These are phyloP conservation scores for Fraxinus sp. DNA, from an alignment of 305 asterid genomes.

Conservation along the genomic window DNA sequence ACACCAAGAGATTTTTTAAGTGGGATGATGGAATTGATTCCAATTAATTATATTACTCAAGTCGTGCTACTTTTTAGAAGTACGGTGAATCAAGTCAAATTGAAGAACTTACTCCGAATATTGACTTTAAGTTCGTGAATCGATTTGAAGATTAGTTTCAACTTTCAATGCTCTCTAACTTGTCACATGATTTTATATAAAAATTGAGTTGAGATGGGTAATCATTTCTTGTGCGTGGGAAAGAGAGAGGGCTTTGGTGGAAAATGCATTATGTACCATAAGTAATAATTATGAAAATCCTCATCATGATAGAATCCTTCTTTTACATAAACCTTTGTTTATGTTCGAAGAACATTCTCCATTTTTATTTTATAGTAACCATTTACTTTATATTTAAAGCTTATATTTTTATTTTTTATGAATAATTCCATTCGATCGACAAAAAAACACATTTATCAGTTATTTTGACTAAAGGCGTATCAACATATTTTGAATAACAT, in stretches of 20 bases:
- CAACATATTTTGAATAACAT: neutral
- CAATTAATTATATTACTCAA: too few relatives aligned
- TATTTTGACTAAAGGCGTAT: neutral
- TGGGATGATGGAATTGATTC: neutral
- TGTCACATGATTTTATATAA: neutral
- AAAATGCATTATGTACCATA: neutral
- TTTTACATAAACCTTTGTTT: slow-evolving; percentile 45
- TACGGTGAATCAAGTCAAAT: neutral
- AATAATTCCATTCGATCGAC: neutral
- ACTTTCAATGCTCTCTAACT: neutral
- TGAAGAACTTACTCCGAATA: neutral
- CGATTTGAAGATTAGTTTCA: neutral
- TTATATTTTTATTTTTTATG: neutral
- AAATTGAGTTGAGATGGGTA: slow-evolving; percentile 33
- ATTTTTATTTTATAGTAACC: slow-evolving; percentile 10
- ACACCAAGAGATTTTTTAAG: neutral
- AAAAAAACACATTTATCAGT: neutral
- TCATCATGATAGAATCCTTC: slow-evolving; percentile 35
- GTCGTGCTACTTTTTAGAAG: too few relatives aligned
- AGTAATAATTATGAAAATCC: neutral
- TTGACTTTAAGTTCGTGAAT: too few relatives aligned
- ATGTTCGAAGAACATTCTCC: slow-evolving; percentile 1
- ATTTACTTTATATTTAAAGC: neutral
- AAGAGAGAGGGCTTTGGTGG: slow-evolving; percentile 27
- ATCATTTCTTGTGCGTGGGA: slow-evolving; percentile 41